Evolutionary conservation across 2,329 filamentous ascomycete genomes (phyloP), one percentile per base, ranked within the genome.

Genomic region (Dothistroma pini): DNA sequence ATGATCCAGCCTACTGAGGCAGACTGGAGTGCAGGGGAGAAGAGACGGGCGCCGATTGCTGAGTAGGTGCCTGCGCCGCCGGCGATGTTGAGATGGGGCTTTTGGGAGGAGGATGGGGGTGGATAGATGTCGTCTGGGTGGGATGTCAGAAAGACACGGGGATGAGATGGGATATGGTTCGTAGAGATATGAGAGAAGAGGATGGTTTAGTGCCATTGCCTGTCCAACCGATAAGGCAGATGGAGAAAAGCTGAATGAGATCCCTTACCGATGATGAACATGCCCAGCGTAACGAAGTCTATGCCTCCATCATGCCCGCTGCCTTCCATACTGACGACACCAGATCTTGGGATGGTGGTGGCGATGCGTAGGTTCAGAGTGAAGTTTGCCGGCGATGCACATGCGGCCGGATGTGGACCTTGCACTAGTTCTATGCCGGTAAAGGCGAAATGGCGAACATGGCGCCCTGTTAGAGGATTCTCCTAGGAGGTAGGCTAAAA

Each of bases 21-120:
- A 22, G 91, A 89, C 51, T 81, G 71, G 2, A 86, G 82, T 1
- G 90, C 89, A 2, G 91, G 90, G 4, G 91, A 93, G 74, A 96
- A 89, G 54, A 99, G 81, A 34, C 95, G 89, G 19, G 95, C 95
- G 21, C 95, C 95, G 7, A 97, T 80, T 8, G 92, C 91, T 9
- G 90, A 88, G 75, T 90, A 97, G 2, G 92, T 85, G 29, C 93
- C 95, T 31, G 89, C 95, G 25, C 95, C 95, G 56, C 95, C 95
- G n/a, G 95, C 81, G 21, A 97, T 84, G 71, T 93, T 83, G 69
- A 84, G 85, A 44, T 89, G 88, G 12, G 88, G 82, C 9, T 63
- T 67, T 56, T 72, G 69, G 59, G 70, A 57, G 4, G 88, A 84
- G 59, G 79, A 86, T 2, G 88, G 87, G 34, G 85, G 81, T 71